These are phyloP conservation scores for Trypanosoma grayi DNA, from an alignment of 208 protist species.

Conservation along the genomic window DNA sequence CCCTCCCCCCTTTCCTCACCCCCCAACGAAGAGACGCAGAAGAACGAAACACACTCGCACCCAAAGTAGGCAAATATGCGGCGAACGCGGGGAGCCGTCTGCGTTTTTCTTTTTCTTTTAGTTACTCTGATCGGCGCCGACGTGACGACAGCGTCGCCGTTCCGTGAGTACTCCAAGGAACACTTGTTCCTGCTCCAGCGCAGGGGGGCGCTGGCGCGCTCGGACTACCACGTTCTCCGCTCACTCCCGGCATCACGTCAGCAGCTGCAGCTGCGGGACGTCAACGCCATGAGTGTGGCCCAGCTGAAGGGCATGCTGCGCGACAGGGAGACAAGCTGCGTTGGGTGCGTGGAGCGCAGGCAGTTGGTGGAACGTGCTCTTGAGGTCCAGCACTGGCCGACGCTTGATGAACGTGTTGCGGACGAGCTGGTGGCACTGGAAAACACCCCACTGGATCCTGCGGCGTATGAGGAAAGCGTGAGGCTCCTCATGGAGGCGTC, in stretches of 20 bases:
- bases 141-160: not conserved
- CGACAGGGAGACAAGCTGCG: conserved; percentile 35
- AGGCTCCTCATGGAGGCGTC: conserved; percentile 22
- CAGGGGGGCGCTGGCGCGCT: conserved; percentile 1
- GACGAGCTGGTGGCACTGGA: conserved; percentile 40
- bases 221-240: not conserved
- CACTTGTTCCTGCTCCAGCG: conserved; percentile 10
- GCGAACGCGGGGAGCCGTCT: too few species aligned
- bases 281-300: conserved; percentile 11
- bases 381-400: conserved; percentile 30
- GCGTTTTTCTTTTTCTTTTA: not conserved
- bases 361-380: conserved; percentile 42
- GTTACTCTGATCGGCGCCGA: not conserved
- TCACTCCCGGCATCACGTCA: not conserved
- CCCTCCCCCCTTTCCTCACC: too few species aligned
- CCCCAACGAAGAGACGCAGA: too few species aligned
- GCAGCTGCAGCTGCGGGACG: not conserved
- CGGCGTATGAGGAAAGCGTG: conserved; percentile 12
- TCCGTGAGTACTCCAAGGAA: conserved; percentile 12
- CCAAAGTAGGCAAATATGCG: too few species aligned
- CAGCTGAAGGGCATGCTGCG: conserved; percentile 38
- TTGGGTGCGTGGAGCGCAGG: conserved; percentile 40
- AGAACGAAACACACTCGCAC: too few species aligned
- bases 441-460: conserved; percentile 15
- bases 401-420: conserved; percentile 38